These are phyloP conservation scores for Myxozyma sirexii DNA, from an alignment of 805 yeast genomes.

Conservation along the genomic window DNA sequence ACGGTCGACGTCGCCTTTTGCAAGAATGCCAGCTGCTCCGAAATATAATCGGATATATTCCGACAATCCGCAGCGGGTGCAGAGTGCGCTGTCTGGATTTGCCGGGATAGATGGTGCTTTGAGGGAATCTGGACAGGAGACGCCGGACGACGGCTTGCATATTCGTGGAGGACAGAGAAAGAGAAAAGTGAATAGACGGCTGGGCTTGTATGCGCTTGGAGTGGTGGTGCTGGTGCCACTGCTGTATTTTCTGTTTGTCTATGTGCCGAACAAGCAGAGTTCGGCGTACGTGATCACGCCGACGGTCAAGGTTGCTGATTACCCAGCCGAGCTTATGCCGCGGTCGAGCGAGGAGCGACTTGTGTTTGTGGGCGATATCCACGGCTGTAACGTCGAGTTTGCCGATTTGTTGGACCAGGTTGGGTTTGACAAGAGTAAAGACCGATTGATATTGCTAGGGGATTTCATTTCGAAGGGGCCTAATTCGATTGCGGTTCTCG, in stretches of 20 bases:
- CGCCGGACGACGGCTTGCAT: not conserved
- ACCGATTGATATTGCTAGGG: constrained; percentile 72
- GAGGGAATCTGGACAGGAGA: not conserved
- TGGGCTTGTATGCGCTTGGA: not conserved
- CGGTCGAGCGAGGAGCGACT: constrained; percentile 45
- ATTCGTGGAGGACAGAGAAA: not conserved
- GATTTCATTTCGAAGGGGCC: constrained; percentile 88
- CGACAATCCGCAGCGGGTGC: constrained; percentile 8
- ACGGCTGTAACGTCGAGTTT: constrained; percentile 70
- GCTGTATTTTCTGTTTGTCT: constrained; percentile 21
- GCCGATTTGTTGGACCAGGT: constrained; percentile 55
- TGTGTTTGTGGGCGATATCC: constrained; percentile 83
- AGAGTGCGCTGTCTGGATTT: not conserved
- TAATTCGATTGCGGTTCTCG: constrained; percentile 67
- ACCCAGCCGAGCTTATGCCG: constrained; percentile 17
- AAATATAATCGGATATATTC: constrained; percentile 1
- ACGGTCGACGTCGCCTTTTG: constrained; percentile 11
- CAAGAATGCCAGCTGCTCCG: constrained; percentile 5
- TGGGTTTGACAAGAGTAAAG: constrained; percentile 51
- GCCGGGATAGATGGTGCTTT: not conserved
- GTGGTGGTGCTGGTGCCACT: constrained; percentile 6
- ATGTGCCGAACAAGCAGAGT: constrained; percentile 13
- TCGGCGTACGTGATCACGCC: constrained; percentile 17
- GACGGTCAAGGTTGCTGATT: constrained; percentile 31
- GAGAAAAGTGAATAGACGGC: not conserved